Evolutionary conservation across 495 filamentous ascomycete species (phyloP).

Genomic region (Chaetomium tenue): DNA sequence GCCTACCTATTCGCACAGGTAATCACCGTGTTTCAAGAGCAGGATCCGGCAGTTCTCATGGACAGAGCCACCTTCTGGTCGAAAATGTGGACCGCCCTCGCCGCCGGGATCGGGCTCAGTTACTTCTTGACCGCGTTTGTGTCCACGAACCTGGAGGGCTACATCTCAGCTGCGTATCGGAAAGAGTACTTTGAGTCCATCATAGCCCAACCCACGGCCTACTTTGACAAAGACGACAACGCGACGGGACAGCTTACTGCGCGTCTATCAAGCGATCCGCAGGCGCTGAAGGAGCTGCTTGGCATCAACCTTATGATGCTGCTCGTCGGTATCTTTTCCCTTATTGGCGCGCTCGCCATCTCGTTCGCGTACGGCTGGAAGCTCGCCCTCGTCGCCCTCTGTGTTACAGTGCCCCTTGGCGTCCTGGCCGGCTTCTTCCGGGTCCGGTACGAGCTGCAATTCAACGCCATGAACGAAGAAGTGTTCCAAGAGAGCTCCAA

Average conservation of each 20-base stretch:
- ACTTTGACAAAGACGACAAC: conserved; percentile 64
- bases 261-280: conserved; percentile 57
- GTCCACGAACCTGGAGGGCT: conserved; percentile 40
- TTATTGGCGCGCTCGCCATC: conserved; percentile 51
- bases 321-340: conserved; percentile 49
- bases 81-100: conserved; percentile 50
- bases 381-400: conserved; percentile 50
- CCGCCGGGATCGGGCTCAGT: conserved; percentile 38
- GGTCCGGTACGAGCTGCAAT: conserved; percentile 55
- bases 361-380: conserved; percentile 60
- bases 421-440: conserved; percentile 52
- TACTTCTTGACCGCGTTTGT: conserved; percentile 42
- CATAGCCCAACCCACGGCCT: conserved; percentile 56
- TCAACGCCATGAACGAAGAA: conserved; percentile 54
- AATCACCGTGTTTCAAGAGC: conserved; percentile 41
- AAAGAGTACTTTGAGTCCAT: conserved; percentile 59
- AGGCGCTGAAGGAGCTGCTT: conserved; percentile 61
- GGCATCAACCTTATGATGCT: conserved; percentile 56
- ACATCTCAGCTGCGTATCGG: conserved; percentile 52
- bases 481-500: conserved; percentile 59
- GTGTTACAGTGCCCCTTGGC: conserved; percentile 51
- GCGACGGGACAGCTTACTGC: conserved; percentile 61
- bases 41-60: conserved; percentile 24
- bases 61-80: conserved; percentile 46
- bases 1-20: conserved; percentile 49